phyloP scores from a whole-genome alignment of 306 rosid genomes.

The Heteromeles arbutifolia region DNA sequence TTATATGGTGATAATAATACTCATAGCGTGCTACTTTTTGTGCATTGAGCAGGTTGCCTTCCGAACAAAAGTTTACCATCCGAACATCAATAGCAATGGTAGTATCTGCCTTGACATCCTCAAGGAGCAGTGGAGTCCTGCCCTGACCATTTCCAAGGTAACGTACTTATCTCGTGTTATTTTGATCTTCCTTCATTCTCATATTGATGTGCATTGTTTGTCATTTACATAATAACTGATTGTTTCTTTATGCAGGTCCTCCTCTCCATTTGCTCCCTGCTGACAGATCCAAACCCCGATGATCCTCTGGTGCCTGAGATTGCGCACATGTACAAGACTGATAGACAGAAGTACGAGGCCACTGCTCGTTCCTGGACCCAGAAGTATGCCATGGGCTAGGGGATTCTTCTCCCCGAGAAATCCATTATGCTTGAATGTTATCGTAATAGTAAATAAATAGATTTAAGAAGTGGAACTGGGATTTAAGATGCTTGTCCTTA shows the following conservation, averaged over 20 bases:
- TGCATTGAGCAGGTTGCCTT: slow-evolving; percentile 38
- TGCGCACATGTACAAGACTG: slow-evolving; percentile 55
- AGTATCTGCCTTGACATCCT: slow-evolving; percentile 56
- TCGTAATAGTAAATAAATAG: slow-evolving; percentile 37
- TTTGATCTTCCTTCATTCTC: too few relatives aligned
- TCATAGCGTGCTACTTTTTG: background rate
- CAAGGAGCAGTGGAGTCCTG: slow-evolving; percentile 58
- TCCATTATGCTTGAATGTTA: slow-evolving; percentile 3
- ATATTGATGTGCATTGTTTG: background rate
- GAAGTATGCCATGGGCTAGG: slow-evolving; percentile 62
- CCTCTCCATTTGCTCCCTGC: slow-evolving; percentile 56
- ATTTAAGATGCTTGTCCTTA: background rate
- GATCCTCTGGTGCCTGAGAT: slow-evolving; percentile 66
- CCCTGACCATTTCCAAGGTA: slow-evolving; percentile 51
- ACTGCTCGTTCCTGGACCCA: slow-evolving; percentile 61
- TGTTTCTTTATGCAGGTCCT: slow-evolving; percentile 35
- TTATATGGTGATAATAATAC: background rate
- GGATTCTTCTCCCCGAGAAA: background rate
- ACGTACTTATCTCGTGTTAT: background rate
- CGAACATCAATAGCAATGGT: slow-evolving; percentile 50
- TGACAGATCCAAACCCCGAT: slow-evolving; percentile 64
- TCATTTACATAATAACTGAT: background rate
- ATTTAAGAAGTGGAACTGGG: slow-evolving; percentile 5
- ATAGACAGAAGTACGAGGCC: slow-evolving; percentile 44
- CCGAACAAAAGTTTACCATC: slow-evolving; percentile 50